Evolutionary conservation across 2,329 filamentous ascomycete species (phyloP), one percentile per base, ranked within the genome.

Genomic region (Beauveria sp.): DNA sequence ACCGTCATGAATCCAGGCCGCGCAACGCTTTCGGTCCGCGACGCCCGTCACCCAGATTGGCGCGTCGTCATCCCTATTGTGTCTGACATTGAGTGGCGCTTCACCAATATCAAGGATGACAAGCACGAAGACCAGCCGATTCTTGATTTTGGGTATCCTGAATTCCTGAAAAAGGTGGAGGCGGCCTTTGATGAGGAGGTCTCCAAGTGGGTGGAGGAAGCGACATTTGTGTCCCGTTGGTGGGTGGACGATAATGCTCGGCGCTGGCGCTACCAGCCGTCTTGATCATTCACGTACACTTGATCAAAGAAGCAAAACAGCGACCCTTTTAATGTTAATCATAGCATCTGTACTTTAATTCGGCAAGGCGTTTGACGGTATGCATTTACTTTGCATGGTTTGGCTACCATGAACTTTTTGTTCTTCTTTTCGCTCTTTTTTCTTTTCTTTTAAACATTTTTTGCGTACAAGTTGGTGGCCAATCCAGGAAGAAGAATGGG

Each of bases 1-100:
- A 72, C 70, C 3, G 68, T 73, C 7, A 68, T 69, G 2, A 74
- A 74, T 24, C 71, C 72, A 0, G 72, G 72, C 5, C 66, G 72
- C 6, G 70, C 71, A 5, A 71, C 73, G 69, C 62, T 74, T 0
- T 67, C 67, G 0, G 70, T 74, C 8, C 71, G 72, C 12, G 72
- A 74, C 56, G 68, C 69, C 14, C 68, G 70, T 5, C 65, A 72
- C 10, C 66, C 69, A 3, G 59, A 69, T 7, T 67, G 71, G 56
- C 70, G 69, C 34, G 61, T 75, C 16, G 68, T 73, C 2, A 68
- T 74, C 14, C 73, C 73, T 0, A 66, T 74, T 28, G 67, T 69
- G 22, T 67, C 71, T 48, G 68, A 69, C 40, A 67, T 69, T 26
- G 72, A 72, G 58, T 75, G 72, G 67, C 66, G 68, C 1, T 69